Percentiles rank a stretch among this genome's conserved stretches.
Evolutionary conservation across 1,284 basidiomycete species (phyloP).

Genomic region (Trametes pubescens): DNA sequence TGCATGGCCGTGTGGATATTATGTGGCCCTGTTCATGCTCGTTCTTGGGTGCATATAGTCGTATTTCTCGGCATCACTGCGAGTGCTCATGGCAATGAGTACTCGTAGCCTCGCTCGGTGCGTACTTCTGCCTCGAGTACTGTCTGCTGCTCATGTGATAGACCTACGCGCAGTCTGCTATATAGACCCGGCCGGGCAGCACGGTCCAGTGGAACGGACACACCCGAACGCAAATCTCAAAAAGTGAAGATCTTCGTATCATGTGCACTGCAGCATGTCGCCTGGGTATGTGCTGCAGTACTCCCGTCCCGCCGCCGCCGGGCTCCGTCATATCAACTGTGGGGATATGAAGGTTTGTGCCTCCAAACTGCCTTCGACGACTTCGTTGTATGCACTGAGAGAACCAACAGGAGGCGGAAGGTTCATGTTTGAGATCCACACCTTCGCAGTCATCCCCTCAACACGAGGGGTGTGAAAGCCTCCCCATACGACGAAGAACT

Average conservation of each 20-base stretch:
- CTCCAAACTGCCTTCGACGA: not conserved
- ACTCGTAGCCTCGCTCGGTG: not conserved
- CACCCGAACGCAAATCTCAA: conserved; percentile 8
- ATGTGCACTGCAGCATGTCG: conserved; percentile 1
- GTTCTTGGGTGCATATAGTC: too few relatives aligned
- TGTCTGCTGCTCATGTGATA: conserved; percentile 1
- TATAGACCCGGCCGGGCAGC: not conserved
- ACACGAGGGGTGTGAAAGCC: not conserved
- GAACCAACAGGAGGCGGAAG: not conserved
- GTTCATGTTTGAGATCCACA: conserved; percentile 14
- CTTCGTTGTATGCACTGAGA: not conserved
- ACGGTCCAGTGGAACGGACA: not conserved
- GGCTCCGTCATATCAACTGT: not conserved
- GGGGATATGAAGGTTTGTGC: not conserved
- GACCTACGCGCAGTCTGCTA: not conserved
- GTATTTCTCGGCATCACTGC: too few relatives aligned
- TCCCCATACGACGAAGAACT: not conserved
- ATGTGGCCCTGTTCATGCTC: too few relatives aligned
- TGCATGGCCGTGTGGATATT: too few relatives aligned
- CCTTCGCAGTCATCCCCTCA: not conserved
- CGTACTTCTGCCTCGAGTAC: not conserved
- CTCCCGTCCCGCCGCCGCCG: not conserved
- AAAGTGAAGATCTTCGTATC: conserved; percentile 9
- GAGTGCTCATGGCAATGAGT: not conserved
- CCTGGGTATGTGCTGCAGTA: not conserved